Evolutionary conservation across 176 grass and related monocot species (phyloP).

Genomic region (Rhynchospora breviuscula): DNA sequence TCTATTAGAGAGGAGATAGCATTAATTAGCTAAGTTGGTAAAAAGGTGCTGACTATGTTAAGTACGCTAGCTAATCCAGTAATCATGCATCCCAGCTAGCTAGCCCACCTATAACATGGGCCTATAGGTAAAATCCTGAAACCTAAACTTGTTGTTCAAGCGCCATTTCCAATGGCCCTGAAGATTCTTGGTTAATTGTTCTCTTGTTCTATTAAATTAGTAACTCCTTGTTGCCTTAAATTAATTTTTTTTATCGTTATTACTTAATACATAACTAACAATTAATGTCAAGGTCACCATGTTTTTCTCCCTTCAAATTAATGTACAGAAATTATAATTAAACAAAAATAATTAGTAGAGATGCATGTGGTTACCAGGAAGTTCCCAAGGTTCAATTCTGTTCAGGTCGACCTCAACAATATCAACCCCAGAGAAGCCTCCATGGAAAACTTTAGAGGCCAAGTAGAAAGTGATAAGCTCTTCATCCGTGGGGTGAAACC

Average conservation of each 20-base stretch:
- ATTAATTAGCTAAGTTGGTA: constrained; percentile 7
- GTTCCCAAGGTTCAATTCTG: constrained; percentile 92
- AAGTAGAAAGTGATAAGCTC: constrained; percentile 96
- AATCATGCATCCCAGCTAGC: background rate
- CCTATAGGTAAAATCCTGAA: background rate
- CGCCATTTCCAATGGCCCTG: constrained; percentile 1
- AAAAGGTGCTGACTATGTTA: background rate
- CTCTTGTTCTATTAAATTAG: background rate
- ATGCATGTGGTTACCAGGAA: constrained; percentile 36
- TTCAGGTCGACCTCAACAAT: constrained; percentile 94
- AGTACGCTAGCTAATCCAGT: background rate
- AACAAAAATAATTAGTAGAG: background rate
- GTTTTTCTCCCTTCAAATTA: no score
- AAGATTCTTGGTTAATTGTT: background rate
- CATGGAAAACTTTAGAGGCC: constrained; percentile 85
- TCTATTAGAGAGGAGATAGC: background rate
- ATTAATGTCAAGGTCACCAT: no score
- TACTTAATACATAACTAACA: no score
- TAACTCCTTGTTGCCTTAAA: background rate
- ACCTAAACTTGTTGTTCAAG: background rate
- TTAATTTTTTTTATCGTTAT: no score
- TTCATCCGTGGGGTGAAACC: constrained; percentile 96
- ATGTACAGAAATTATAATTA: background rate
- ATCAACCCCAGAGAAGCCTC: constrained; percentile 65
- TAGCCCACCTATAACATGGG: background rate